Evolutionary conservation across 1,284 basidiomycete genomes (phyloP), one percentile per base, ranked within the genome.

Genomic region (Bondarzewia mesenterica): DNA sequence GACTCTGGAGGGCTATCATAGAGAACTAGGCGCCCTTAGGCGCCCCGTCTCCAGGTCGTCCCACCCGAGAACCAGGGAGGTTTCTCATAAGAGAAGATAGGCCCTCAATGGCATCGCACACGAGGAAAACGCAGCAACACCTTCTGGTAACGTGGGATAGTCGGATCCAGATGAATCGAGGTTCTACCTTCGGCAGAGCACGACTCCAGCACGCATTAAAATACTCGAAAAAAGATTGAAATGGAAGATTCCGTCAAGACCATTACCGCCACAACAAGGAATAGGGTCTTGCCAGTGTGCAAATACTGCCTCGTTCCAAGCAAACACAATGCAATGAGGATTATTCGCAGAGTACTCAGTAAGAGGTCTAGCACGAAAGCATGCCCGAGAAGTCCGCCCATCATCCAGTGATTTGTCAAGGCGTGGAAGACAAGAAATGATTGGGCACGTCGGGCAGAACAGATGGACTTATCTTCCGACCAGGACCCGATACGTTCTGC

Each of bases 391-490:
- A n/a, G 32, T n/a, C n/a, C n/a, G n/a, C n/a, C n/a, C 10, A 35
- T 8, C 32, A n/a, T 35, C 8, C 32, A 35, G 32, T 35, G n/a
- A 8, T 8, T n/a, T 8, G n/a, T 8, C 32, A 35, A n/a, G 32
- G n/a, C 32, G 32, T 8, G 10, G 32, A 35, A n/a, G n/a, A n/a
- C n/a, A 18, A 40, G 38, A n/a, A 8, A 40, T n/a, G 29, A 32
- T 32, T 32, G 38, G 38, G 38, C 16, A 40, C 38, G 16, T 40
- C 38, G 38, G 38, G 38, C 38, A 40, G 38, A 40, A 40, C 38
- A 40, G 16, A 18, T 10, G n/a, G 38, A 40, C 38, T 40, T 18
- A n/a, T 40, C 38, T 40, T 7, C 29, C 29, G 29, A 32, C 12
- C 29, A 32, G 29, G 7, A 10, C 12, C 29, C 29, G 29, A 32